These are phyloP conservation scores for Avena eriantha DNA, from an alignment of 176 grass and related monocot genomes.

Conservation along the genomic window DNA sequence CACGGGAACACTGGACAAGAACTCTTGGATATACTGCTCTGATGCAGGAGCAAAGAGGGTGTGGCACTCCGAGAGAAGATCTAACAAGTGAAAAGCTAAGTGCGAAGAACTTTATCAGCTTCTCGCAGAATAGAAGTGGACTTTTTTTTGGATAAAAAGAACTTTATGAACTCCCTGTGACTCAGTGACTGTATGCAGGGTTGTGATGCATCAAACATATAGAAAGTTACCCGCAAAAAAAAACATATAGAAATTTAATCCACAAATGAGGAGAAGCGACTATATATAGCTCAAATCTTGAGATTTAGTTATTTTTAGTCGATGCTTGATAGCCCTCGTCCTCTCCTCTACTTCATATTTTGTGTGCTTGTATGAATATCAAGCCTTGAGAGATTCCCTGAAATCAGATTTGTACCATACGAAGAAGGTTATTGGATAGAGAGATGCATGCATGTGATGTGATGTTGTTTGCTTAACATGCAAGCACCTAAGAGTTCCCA, in stretches of 20 bases:
- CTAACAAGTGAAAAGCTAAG: neutral
- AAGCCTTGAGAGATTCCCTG: neutral
- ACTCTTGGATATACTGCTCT: neutral
- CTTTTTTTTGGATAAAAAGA: neutral
- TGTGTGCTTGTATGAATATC: neutral
- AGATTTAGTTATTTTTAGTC: neutral
- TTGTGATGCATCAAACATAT: neutral
- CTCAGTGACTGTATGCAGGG: neutral
- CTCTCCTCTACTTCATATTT: neutral
- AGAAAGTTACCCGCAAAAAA: no score
- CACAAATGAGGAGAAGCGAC: neutral
- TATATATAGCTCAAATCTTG: neutral
- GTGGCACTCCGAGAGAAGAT: neutral
- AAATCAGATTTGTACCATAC: neutral
- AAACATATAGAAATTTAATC: neutral
- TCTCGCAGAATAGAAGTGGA: no score
- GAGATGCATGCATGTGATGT: neutral
- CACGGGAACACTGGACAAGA: neutral
- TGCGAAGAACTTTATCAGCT: neutral
- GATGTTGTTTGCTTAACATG: neutral
- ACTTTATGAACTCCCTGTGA: neutral
- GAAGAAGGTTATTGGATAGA: neutral
- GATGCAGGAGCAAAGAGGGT: neutral
- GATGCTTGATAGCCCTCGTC: neutral
- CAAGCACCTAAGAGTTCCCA: neutral